A percentile compares a stretch with the other conserved stretches of the same genome.
These are phyloP conservation scores for Pinus albicaulis DNA, from an alignment of 75 land plant species.

Conservation along the genomic window DNA sequence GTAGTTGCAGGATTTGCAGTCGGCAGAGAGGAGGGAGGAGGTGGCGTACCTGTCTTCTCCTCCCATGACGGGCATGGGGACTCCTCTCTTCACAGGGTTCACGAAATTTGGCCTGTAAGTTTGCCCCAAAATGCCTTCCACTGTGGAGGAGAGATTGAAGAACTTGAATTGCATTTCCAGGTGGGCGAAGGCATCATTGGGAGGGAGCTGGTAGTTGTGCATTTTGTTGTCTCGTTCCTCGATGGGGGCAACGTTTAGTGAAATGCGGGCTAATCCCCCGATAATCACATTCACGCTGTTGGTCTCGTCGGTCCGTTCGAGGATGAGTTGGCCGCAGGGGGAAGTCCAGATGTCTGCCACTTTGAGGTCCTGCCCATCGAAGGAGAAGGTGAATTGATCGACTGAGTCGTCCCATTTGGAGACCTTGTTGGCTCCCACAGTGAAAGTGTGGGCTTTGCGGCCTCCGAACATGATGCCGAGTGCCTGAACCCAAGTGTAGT, in stretches of 20 bases:
- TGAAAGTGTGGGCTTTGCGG: conserved; percentile 21
- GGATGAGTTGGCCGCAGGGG: conserved; percentile 14
- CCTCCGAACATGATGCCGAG: conserved; percentile 38
- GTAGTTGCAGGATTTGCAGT: conserved; percentile 13
- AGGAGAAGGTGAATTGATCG: conserved; percentile 39
- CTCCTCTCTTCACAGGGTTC: conserved; percentile 46
- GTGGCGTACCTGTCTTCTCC: conserved; percentile 42
- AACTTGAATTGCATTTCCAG: conserved; percentile 70
- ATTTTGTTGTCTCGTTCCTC: conserved; percentile 37
- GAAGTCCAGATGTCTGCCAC: conserved; percentile 31
- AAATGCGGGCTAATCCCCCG: conserved; percentile 27
- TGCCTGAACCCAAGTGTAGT: conserved; percentile 78
- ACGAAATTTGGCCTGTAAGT: conserved; percentile 42
- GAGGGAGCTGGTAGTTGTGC: conserved; percentile 59
- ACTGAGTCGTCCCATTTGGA: conserved; percentile 31
- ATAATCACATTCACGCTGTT: conserved; percentile 50
- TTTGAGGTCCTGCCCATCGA: conserved; percentile 35
- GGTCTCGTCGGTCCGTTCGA: conserved; percentile 47
- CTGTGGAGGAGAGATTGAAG: conserved; percentile 21
- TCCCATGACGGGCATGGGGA: conserved; percentile 54
- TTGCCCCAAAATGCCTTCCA: conserved; percentile 55
- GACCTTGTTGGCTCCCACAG: conserved; percentile 13
- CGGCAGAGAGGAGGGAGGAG: conserved; percentile 23
- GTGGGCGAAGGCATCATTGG: conserved; percentile 61
- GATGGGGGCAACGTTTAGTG: conserved; percentile 48